Conservation (phyloP, 805 yeast species). For the Candida krabiensis region DNA sequence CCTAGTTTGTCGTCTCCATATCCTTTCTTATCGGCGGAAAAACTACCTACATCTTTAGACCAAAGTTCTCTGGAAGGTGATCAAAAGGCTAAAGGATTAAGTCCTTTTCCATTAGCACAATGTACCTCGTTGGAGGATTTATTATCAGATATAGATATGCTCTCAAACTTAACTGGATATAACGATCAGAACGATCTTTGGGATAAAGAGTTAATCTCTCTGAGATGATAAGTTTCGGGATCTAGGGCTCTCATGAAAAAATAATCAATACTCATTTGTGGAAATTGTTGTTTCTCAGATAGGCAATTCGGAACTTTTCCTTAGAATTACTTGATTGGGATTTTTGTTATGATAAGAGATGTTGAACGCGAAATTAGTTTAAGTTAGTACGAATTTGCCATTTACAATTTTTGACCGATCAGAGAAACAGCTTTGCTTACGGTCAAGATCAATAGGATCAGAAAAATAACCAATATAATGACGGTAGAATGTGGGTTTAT, state of each 20-base stretch:
- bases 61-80: neutral
- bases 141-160: constrained; percentile 15
- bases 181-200: constrained; percentile 10
- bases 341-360: no score
- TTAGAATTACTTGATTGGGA: no score
- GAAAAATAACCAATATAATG: no score
- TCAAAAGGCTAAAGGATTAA: constrained; percentile 1
- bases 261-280: no score
- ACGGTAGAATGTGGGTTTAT: constrained; percentile 7
- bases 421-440: no score
- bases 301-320: constrained; percentile 3
- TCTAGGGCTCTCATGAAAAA: no score
- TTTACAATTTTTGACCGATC: no score
- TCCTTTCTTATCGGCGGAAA: neutral
- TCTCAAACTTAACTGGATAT: constrained; percentile 11
- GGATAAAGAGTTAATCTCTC: constrained; percentile 11
- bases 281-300: constrained; percentile 1
- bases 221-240: no score
- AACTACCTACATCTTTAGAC: neutral
- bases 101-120: constrained; percentile 7
- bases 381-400: no score
- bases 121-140: constrained; percentile 12
- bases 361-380: no score
- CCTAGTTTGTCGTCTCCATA: neutral
- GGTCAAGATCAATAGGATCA: no score